phyloP scores from a whole-genome alignment of 2,329 filamentous ascomycete genomes.

The Aspergillus amoenus region DNA sequence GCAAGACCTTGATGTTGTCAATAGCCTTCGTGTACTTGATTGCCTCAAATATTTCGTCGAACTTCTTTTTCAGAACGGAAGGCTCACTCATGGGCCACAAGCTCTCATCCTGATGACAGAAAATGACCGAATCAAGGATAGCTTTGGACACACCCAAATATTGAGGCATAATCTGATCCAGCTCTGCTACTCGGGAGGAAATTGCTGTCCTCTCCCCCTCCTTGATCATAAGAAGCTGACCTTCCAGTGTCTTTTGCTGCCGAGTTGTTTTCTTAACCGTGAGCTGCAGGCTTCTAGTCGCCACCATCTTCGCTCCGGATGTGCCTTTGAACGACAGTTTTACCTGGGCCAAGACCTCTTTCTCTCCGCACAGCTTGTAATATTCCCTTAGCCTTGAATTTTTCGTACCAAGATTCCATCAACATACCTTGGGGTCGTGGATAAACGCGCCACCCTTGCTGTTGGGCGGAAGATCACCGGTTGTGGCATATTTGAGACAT shows the following conservation, averaged over 20 bases:
- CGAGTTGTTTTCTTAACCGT: constrained; percentile 78
- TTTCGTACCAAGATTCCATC: not conserved
- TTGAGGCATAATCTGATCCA: constrained; percentile 80
- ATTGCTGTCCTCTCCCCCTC: constrained; percentile 77
- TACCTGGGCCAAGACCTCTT: constrained; percentile 86
- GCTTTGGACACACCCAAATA: constrained; percentile 87
- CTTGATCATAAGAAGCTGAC: constrained; percentile 70
- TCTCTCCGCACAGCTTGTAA: constrained; percentile 70
- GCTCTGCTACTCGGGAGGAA: constrained; percentile 76
- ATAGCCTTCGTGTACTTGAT: constrained; percentile 97
- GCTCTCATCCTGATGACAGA: constrained; percentile 97
- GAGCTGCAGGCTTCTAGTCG: constrained; percentile 79
- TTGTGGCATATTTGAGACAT: constrained; percentile 96
- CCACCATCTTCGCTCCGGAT: constrained; percentile 75
- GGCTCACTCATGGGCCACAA: constrained; percentile 95
- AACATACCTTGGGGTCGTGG: constrained; percentile 80
- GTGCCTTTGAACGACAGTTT: constrained; percentile 83
- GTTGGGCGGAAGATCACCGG: constrained; percentile 88
- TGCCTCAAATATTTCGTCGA: constrained; percentile 97
- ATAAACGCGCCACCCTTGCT: constrained; percentile 88
- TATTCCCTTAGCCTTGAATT: constrained; percentile 7
- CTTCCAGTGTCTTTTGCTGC: constrained; percentile 80
- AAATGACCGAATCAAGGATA: constrained; percentile 91
- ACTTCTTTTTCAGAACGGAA: constrained; percentile 80
- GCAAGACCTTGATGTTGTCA: constrained; percentile 83